Base-by-base conservation (phyloP, 257 asterid species). In the Oldenlandia corymbosa region DNA sequence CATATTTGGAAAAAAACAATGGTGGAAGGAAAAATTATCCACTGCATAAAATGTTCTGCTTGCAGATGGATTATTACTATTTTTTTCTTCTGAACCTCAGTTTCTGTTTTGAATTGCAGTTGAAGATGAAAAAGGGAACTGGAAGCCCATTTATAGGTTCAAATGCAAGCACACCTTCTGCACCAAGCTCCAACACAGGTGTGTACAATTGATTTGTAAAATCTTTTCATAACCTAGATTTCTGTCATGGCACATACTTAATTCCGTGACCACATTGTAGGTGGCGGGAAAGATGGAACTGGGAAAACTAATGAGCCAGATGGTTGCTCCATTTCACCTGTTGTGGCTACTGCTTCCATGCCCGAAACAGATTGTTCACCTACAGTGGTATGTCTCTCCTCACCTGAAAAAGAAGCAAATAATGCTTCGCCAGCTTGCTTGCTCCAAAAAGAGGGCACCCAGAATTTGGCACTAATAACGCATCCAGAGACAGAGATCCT, bases 91-190 rank as follows among this genome's bases (percentile, higher is more conserved):
- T 5, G 13, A 32, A 24, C 45, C 12, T 49, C 21, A 13, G 4
- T 20, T 50, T 43, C 53, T 64, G 55, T 57, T 75, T 58, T 63
- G 72, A 20, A 14, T 48, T 72, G 66, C 94, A 92, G 98, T 70
- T 88, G 11, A 92, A 83, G 85, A 68, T 78, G 58, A 88, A 78
- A 66, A 92, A 83, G 69, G 95, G 90, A 71, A 57, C 76, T 11
- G 95, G 82, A 68, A 81, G 75, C 60, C 51, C 86, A 64, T 78
- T 77, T 52, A 53, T 70, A 58, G 79, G 90, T 76, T 66, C 84
- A 43, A 70, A 37, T 76, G 64, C 88, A 66, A 79, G 59, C 49
- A 48, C 75, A 60, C 76, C 74, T 48, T 36, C 84, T 30, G 65
- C 73, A 56, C 18, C 56, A 55, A 71, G 82, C 67, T 66, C 88